Conservation (phyloP, 2,329 filamentous ascomycete genomes). For the Alternaria viburni region DNA sequence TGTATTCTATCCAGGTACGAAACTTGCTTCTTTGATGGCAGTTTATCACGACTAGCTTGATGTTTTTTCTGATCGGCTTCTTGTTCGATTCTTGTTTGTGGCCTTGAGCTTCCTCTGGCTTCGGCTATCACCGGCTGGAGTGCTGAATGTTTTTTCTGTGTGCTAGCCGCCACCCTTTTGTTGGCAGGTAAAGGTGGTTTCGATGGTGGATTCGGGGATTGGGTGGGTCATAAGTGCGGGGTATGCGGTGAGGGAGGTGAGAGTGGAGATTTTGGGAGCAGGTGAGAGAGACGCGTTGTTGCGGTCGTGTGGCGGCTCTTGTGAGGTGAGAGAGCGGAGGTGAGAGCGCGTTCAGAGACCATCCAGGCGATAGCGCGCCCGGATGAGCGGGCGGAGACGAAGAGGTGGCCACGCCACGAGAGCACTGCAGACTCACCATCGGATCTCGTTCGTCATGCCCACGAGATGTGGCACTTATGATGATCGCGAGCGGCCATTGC, state of each 20-base stretch:
- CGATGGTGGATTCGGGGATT: background rate
- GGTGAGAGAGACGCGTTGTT: background rate
- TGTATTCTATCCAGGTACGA: background rate
- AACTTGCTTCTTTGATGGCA: background rate
- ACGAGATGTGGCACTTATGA: background rate
- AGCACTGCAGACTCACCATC: background rate
- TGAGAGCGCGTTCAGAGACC: background rate
- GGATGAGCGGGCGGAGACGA: background rate
- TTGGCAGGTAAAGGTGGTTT: background rate
- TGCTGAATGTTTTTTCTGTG: background rate
- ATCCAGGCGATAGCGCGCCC: no score
- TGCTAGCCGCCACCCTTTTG: background rate
- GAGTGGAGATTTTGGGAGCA: background rate
- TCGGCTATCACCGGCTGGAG: background rate
- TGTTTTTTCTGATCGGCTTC: background rate
- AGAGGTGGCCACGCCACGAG: background rate
- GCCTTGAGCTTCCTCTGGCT: background rate
- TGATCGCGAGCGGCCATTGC: background rate
- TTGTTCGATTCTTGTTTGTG: background rate
- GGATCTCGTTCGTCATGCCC: background rate
- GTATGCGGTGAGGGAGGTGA: fast-evolving
- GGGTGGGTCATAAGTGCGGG: background rate
- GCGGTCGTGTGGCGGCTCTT: background rate
- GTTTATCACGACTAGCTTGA: background rate
- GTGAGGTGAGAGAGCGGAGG: background rate